phyloP scores from a whole-genome alignment of 2,329 filamentous ascomycete species.

The Colletotrichum abscissum region DNA sequence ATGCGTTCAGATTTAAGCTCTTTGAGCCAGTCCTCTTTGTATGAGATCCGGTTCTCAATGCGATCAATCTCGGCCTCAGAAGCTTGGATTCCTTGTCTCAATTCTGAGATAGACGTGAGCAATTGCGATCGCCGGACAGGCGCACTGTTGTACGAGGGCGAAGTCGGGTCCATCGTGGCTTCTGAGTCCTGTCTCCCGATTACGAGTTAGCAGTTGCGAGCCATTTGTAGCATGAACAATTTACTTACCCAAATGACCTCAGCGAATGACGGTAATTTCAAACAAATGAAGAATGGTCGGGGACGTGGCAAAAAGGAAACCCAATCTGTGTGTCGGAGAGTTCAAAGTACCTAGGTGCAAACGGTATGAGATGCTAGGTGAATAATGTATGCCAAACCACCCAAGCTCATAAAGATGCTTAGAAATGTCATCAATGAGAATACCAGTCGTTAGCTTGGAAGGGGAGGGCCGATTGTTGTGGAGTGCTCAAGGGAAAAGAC shows the following conservation, averaged over 20 bases:
- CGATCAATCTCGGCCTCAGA: constrained; percentile 9
- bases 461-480: not conserved
- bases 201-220: no score
- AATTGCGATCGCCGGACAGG: not conserved
- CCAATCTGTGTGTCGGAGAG: not conserved
- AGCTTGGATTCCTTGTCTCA: not conserved
- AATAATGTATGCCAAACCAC: not conserved
- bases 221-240: not conserved
- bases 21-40: constrained; percentile 22
- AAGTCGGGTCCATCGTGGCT: not conserved
- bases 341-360: not conserved
- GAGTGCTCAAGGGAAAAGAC: not conserved
- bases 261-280: not conserved
- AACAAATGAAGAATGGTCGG: not conserved
- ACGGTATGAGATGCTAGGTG: not conserved
- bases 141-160: not conserved
- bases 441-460: not conserved
- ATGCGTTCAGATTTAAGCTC: constrained; percentile 7
- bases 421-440: not conserved
- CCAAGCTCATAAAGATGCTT: not conserved
- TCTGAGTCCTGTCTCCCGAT: not conserved
- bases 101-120: not conserved
- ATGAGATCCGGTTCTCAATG: constrained; percentile 11
- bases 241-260: not conserved
- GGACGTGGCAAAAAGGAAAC: not conserved